A percentile compares a stretch with the other conserved stretches of the same genome.
These are phyloP conservation scores for Fraxinus albicans DNA, from an alignment of 305 asterid genomes.

Conservation along the genomic window DNA sequence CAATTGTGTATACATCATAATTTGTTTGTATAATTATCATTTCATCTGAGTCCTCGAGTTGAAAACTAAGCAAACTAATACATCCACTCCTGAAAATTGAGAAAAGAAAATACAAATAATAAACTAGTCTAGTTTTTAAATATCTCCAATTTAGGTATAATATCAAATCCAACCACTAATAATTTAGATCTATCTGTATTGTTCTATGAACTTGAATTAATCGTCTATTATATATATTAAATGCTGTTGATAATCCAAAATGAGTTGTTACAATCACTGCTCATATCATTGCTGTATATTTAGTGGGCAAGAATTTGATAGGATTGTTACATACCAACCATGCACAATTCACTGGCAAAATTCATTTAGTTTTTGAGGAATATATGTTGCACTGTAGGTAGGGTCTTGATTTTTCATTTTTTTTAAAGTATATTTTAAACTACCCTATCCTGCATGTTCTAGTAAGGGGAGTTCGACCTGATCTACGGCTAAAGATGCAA, in stretches of 20 bases:
- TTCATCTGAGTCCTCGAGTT: too few species aligned
- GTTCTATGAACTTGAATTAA: not conserved
- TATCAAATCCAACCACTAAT: not conserved
- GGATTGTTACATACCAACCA: slow-evolving; percentile 65
- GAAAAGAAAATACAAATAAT: too few species aligned
- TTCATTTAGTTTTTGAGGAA: not conserved
- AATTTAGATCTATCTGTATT: not conserved
- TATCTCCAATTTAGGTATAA: not conserved
- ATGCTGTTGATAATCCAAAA: slow-evolving; percentile 34
- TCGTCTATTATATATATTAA: slow-evolving; percentile 3
- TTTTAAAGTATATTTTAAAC: not conserved
- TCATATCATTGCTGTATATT: slow-evolving; percentile 4
- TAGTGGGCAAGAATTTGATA: slow-evolving; percentile 31
- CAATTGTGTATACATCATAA: not conserved
- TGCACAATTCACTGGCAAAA: slow-evolving; percentile 45
- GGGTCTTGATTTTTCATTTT: not conserved
- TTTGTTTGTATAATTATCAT: too few species aligned
- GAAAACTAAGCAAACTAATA: not conserved
- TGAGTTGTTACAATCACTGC: slow-evolving; percentile 44
- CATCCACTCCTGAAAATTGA: not conserved
- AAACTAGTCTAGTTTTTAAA: not conserved
- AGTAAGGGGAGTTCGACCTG: not conserved
- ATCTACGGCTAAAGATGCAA: not conserved
- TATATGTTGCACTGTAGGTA: not conserved
- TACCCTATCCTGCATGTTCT: not conserved